These are phyloP conservation scores for Globisporangium iwayamae DNA, from an alignment of 352 stramenopile genomes.

Conservation along the genomic window DNA sequence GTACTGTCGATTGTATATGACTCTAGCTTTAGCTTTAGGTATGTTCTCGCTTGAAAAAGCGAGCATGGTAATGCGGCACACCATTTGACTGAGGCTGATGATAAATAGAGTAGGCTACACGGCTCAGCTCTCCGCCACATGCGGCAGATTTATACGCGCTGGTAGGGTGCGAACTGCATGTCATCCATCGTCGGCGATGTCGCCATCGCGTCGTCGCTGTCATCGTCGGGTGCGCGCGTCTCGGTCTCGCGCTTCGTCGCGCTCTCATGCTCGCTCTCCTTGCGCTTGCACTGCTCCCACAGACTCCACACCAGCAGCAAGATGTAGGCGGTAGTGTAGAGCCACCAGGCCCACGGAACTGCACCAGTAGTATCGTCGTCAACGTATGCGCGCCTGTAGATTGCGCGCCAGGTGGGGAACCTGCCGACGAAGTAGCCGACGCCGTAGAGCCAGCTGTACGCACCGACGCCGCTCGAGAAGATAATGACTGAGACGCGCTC, in stretches of 20 bases:
- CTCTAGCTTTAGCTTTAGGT: no score
- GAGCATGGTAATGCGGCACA: not conserved
- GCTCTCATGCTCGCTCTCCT: not conserved
- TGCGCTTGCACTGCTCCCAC: slow-evolving; percentile 18
- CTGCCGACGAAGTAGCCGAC: slow-evolving; percentile 29
- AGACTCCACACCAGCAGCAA: slow-evolving; percentile 19
- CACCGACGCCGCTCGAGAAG: slow-evolving; percentile 30
- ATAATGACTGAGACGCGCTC: slow-evolving; percentile 19
- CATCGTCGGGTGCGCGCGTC: not conserved
- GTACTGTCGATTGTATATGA: no score
- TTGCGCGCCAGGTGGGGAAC: slow-evolving; percentile 16
- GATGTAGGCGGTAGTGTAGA: slow-evolving; percentile 19
- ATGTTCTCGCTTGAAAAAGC: no score
- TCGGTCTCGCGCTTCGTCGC: not conserved
- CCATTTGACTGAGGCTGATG: not conserved
- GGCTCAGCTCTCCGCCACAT: not conserved
- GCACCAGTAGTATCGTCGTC: not conserved
- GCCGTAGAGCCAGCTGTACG: slow-evolving; percentile 22
- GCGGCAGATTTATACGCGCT: not conserved
- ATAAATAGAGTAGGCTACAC: not conserved
- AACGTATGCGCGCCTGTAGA: not conserved
- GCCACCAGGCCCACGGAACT: slow-evolving; percentile 22
- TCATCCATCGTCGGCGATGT: not conserved
- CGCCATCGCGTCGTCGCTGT: not conserved
- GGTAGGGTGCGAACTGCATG: not conserved